Conservation (phyloP, 257 asterid species). For the Agastache rugosa region DNA sequence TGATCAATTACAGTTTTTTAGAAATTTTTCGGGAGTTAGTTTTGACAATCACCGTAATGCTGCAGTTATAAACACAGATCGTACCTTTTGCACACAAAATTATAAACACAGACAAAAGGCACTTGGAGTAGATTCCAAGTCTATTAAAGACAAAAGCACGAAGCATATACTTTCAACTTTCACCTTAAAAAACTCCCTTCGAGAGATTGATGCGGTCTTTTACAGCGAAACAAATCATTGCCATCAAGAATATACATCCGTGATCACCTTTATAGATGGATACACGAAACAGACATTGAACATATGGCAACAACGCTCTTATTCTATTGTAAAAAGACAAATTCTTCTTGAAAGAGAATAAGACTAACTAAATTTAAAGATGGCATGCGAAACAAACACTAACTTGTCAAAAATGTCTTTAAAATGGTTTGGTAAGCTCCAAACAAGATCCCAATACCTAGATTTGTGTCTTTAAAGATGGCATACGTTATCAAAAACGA, state of each 20-base stretch:
- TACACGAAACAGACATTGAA: constrained; percentile 76
- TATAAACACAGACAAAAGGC: neutral
- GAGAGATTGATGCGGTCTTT: constrained; percentile 90
- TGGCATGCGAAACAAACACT: constrained; percentile 4
- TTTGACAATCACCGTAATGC: too few species aligned
- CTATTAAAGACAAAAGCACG: constrained; percentile 33
- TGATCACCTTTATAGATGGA: constrained; percentile 78
- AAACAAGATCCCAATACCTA: constrained; percentile 89
- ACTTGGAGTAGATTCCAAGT: constrained; percentile 15
- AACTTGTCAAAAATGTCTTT: constrained; percentile 55
- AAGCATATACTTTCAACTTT: constrained; percentile 33
- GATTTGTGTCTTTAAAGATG: too few species aligned
- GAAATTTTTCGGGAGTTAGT: too few species aligned
- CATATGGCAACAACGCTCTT: constrained; percentile 75
- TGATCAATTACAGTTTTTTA: constrained; percentile 82
- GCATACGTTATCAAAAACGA: neutral
- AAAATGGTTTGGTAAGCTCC: constrained; percentile 49
- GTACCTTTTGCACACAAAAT: constrained; percentile 4
- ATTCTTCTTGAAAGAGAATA: too few species aligned
- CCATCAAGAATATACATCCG: constrained; percentile 95
- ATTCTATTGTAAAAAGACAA: constrained; percentile 46
- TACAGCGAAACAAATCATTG: constrained; percentile 83
- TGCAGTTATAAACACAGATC: too few species aligned
- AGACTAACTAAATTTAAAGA: neutral
- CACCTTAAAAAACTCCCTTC: constrained; percentile 94